Percentiles rank a stretch among this genome's conserved stretches.
phyloP scores from a whole-genome alignment of 257 asterid species.

The Ajuga chamaepitys region DNA sequence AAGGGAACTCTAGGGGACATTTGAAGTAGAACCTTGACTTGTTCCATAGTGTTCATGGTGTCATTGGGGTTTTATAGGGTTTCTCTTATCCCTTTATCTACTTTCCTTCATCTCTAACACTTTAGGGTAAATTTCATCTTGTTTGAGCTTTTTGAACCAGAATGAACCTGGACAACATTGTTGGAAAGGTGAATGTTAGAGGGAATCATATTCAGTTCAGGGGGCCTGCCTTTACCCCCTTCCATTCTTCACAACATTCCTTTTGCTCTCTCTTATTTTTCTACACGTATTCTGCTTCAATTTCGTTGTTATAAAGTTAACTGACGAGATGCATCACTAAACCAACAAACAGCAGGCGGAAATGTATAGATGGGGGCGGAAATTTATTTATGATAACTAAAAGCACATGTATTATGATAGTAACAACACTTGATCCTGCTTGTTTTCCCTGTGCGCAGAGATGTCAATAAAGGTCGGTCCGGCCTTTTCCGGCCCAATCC shows the following conservation, averaged over 20 bases:
- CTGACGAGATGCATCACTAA: too few relatives aligned
- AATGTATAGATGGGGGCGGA: too few relatives aligned
- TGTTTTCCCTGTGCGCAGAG: too few relatives aligned
- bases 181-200: conserved; percentile 13
- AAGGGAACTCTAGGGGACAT: conserved; percentile 37
- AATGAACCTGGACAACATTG: conserved; percentile 35
- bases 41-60: neutral
- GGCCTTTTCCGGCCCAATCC: too few relatives aligned
- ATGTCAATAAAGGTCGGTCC: too few relatives aligned
- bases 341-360: too few relatives aligned
- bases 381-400: too few relatives aligned
- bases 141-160: neutral
- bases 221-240: conserved; percentile 10
- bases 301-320: too few relatives aligned
- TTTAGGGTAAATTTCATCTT: conserved; percentile 4
- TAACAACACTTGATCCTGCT: too few relatives aligned
- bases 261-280: conserved; percentile 6
- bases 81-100: neutral
- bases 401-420: too few relatives aligned
- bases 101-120: neutral
- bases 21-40: neutral
- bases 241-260: neutral
- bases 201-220: conserved; percentile 20
- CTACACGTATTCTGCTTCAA: too few relatives aligned
- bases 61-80: conserved; percentile 15